Evolutionary conservation across 352 stramenopile species (phyloP).

Genomic region (Globisporangium orthogonon): DNA sequence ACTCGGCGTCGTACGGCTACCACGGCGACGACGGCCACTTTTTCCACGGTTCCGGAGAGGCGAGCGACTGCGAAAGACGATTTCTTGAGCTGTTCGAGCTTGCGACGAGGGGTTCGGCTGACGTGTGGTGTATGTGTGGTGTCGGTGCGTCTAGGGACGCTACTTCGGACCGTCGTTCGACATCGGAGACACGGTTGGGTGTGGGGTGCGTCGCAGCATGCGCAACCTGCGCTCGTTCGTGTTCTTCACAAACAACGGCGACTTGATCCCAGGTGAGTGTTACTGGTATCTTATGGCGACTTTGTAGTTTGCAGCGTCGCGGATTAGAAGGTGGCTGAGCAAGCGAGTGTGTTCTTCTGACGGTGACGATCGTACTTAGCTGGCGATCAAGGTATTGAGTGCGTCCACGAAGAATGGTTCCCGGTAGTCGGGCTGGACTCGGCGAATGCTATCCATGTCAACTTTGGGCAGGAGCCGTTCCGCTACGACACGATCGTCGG

Average conservation of each 20-base stretch:
- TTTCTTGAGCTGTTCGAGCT: slow-evolving; percentile 16
- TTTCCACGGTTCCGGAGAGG: slow-evolving; percentile 46
- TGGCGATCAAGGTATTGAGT: slow-evolving; percentile 32
- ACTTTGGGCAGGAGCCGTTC: slow-evolving; percentile 79
- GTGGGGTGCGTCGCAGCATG: slow-evolving; percentile 49
- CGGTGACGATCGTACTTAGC: not conserved
- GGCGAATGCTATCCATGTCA: slow-evolving; percentile 66
- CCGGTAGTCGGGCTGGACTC: slow-evolving; percentile 82
- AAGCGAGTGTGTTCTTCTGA: not conserved
- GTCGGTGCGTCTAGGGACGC: slow-evolving; percentile 26
- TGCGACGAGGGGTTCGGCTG: not conserved
- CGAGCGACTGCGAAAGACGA: slow-evolving; percentile 9
- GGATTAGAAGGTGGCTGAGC: too few species aligned
- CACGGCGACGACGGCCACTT: slow-evolving; percentile 72
- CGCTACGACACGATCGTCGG: slow-evolving; percentile 35
- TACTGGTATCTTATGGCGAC: too few species aligned
- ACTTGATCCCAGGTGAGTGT: slow-evolving; percentile 33
- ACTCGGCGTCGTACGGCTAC: slow-evolving; percentile 56
- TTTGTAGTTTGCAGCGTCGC: too few species aligned
- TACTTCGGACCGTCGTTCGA: slow-evolving; percentile 60
- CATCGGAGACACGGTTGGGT: slow-evolving; percentile 61
- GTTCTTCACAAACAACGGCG: slow-evolving; percentile 72
- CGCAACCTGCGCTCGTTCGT: slow-evolving; percentile 30
- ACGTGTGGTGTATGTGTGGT: slow-evolving; percentile 8
- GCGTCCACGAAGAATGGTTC: slow-evolving; percentile 46